Evolutionary conservation across 306 rosid species (phyloP), one percentile per base, ranked within the genome.

Genomic region (Inga laurina): DNA sequence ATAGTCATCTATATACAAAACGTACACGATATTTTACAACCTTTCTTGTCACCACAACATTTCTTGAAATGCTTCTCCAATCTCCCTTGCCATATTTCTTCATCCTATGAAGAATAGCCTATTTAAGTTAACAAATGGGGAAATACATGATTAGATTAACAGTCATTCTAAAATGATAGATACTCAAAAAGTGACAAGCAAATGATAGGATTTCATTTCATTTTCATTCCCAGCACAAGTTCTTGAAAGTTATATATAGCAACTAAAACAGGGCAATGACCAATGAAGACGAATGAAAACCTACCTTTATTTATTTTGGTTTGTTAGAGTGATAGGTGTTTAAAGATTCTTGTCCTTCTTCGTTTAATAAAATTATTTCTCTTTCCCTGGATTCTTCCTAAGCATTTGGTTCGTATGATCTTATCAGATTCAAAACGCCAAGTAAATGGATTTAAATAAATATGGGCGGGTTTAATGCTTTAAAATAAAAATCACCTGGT

Each of bases 51-150:
- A 93, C 90, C 30, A 92, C 98, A 5, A 90, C 90, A 57, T 95
- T 92, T 79, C 97, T 91, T 22, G 98, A 93, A 45, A 95, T 95
- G 86, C 98, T 94, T 85, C 97, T 93, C 98, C 98, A 95, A 83
- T 95, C 98, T n/a, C 98, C 98, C 88, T 89, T 95, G 0, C 98
- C 99, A 54, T 72, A 95, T 79, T 82, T 83, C 12, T 74, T 64
- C 1, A 88, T 83, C 99, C 99, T 44, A 86, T 44, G 0, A 95
- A 91, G 74, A 95, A 95, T 49, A 90, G 18, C 89, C 99, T 95
- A 88, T 75, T 18, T 75, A 15, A 76, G 0, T 19, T 22, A 18
- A 12, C 11, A 30, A 8, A 24, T 3, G 7, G 41, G 35, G 39
- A 72, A 3, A 72, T 44, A 59, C 2, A n/a, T n/a, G 13, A 59